Evolutionary conservation across 2,329 filamentous ascomycete genomes (phyloP), one percentile per base, ranked within the genome.

Genomic region (Fusarium luffae): DNA sequence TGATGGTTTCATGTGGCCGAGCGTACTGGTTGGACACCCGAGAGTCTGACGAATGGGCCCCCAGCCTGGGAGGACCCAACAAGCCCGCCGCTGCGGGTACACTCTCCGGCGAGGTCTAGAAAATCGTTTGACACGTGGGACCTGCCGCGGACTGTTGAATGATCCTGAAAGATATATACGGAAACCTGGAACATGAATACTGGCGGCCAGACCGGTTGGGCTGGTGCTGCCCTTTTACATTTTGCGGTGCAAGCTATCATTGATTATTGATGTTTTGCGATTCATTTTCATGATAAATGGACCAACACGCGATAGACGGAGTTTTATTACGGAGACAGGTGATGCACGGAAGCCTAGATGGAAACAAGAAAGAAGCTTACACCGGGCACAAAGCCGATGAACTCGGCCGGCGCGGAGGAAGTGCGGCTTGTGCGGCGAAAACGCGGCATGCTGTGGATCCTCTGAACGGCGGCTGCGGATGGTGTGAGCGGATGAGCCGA

Each of bases 11-110:
- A 12, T 84, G 93, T 25, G 92, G 92, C 41, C 88, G 87, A 70
- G 85, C 85, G 60, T 98, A 97, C 82, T 98, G 94, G 94, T 83
- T 97, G 18, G 92, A 92, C 65, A 88, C 88, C 56, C 81, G 88
- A 59, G 88, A 87, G 61, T 84, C 88, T 68, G 86, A 90, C 50
- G 89, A 89, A 64, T 96, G 92, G 92, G 86, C 90, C 75, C 85
- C 86, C 48, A 86, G 85, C 12, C 83, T 90, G 56, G 78, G 70
- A 84, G 77, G 70, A 84, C 66, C 86, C 68, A 86, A 87, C 64
- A 88, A 89, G 75, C 89, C 92, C 78, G 87, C 68, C 25, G 74
- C 73, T 7, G 58, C 77, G 46, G 84, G 73, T 16, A 78, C 74
- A 5, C 69, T 79, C 48, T 84, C 74, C 21, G 76, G 77, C 25